These are phyloP conservation scores for Solanum arcanum DNA, from an alignment of 257 asterid genomes.

Conservation along the genomic window DNA sequence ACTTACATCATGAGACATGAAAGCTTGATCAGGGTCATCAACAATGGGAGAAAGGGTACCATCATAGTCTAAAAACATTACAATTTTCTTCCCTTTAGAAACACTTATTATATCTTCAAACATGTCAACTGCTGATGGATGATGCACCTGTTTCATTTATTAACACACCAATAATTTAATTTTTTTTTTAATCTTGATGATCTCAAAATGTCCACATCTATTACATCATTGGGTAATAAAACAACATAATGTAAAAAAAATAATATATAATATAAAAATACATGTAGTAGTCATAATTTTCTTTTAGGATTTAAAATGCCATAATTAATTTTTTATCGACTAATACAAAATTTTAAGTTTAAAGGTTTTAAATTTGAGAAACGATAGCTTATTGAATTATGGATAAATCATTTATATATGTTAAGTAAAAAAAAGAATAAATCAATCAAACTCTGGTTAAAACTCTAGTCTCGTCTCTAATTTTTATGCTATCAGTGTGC, in stretches of 20 bases:
- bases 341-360: background rate
- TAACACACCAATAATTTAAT: background rate
- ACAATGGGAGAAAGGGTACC: slow-evolving; percentile 96
- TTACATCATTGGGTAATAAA: background rate
- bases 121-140: slow-evolving; percentile 78
- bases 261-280: background rate
- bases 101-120: slow-evolving; percentile 65
- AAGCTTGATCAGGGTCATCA: slow-evolving; percentile 88
- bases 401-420: background rate
- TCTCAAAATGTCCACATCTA: background rate
- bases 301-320: background rate
- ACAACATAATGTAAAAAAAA: background rate
- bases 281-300: background rate
- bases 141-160: slow-evolving; percentile 36
- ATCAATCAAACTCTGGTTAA: background rate
- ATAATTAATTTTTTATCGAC: background rate
- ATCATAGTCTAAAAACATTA: slow-evolving; percentile 84
- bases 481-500: background rate
- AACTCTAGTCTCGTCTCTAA: background rate
- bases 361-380: background rate
- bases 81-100: slow-evolving; percentile 80
- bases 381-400: too few species aligned
- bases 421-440: background rate
- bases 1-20: slow-evolving; percentile 69
- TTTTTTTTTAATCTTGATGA: background rate